Percentiles rank a stretch among this genome's conserved stretches.
Conservation (phyloP, 176 grass and related monocot species). For the Musa acuminata region DNA sequence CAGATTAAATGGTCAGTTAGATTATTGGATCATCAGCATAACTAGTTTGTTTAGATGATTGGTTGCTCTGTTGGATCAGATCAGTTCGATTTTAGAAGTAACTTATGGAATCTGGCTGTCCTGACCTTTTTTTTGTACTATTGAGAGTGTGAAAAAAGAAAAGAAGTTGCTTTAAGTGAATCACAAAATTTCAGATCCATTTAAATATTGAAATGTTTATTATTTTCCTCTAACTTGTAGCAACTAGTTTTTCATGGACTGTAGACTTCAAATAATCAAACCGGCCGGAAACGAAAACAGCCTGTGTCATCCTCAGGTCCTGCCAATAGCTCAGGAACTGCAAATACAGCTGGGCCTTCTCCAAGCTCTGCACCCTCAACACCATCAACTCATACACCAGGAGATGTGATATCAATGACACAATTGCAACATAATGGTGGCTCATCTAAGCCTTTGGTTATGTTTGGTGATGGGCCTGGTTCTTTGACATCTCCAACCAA, state of each 20-base stretch:
- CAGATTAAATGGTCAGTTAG: neutral
- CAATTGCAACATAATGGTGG: conserved; percentile 75
- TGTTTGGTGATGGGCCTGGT: conserved; percentile 72
- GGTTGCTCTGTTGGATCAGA: neutral
- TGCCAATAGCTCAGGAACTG: conserved; percentile 87
- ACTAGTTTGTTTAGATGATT: neutral
- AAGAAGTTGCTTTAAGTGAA: neutral
- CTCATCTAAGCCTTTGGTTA: conserved; percentile 62
- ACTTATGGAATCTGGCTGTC: neutral
- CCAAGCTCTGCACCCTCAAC: conserved; percentile 94
- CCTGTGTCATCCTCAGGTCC: conserved; percentile 64
- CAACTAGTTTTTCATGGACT: neutral
- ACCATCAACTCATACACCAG: conserved; percentile 91
- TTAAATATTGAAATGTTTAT: neutral
- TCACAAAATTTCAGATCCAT: neutral
- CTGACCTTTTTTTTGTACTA: neutral
- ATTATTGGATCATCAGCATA: neutral
- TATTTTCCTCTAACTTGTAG: neutral
- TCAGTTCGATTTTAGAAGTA: neutral
- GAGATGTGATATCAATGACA: conserved; percentile 79
- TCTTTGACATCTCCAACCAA: conserved; percentile 82
- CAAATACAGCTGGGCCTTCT: conserved; percentile 91
- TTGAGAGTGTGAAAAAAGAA: neutral
- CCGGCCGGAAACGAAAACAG: conserved; percentile 40
- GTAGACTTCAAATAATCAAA: conserved; percentile 45